Base-by-base conservation (phyloP, 2,329 filamentous ascomycete genomes). In the Alternaria triticina region DNA sequence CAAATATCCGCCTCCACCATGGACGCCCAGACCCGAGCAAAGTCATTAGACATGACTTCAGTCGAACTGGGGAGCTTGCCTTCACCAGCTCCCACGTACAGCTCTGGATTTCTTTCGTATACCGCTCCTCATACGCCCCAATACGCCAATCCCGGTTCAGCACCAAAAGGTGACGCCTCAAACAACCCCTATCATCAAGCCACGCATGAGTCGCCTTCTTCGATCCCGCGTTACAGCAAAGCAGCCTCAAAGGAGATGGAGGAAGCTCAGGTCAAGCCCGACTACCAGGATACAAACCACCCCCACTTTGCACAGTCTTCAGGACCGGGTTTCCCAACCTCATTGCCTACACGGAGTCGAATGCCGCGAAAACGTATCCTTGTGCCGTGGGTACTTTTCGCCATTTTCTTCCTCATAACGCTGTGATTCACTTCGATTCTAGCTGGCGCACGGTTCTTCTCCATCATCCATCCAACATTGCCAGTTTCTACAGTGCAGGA, bases 21-120 rank as follows among this genome's bases (percentile, higher is more conserved):
- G 65, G 49, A 57, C 28, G 43, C 25, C 45, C 59, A 64, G 22
- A 65, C 54, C 25, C 62, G 64, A 60, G 54, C 57, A 51, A 51
- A 46, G 8, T 69, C 67, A 10, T 57, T 62, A 27, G 64, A 73
- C 57, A 70, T 73, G 17, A 49, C 64, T 28, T 67, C 62, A 9
- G 56, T 62, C 25, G 59, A 67, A 13, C 44, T 50, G 47, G 60
- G 59, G n/a, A 23, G 55, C 25, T 30, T 58, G n/a, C 50, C 25
- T 8, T 74, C 70, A 8, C 72, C 73, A 33, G 66, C 71, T 30
- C 73, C 73, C 46, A 64, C 68, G n/a, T 75, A 75, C 60, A 64
- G 54, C 11, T 70, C 70, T 12, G 67, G 67, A 22, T 66, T 69
- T 43, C 27, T 64, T 43, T 47, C 46, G 11, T 36, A 60, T 54